These are phyloP conservation scores for Pythium rhizo-oryzae DNA, from an alignment of 352 stramenopile species.

Conservation along the genomic window DNA sequence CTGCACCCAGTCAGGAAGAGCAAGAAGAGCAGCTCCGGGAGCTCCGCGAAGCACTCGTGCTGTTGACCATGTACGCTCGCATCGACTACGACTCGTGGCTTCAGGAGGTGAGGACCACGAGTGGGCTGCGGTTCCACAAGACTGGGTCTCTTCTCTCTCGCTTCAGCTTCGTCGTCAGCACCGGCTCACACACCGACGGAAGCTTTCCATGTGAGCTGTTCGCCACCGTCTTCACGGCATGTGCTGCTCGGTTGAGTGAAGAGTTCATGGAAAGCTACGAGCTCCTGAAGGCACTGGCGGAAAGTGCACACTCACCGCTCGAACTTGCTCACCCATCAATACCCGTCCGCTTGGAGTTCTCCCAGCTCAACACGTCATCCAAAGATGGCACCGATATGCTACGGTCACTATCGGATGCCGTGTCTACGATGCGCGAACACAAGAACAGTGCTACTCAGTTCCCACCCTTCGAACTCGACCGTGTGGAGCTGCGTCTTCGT, in stretches of 20 bases:
- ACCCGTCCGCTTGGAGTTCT: conserved; percentile 14
- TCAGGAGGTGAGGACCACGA: not conserved
- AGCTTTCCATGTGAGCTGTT: not conserved
- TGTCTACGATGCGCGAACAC: not conserved
- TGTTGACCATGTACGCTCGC: conserved; percentile 12
- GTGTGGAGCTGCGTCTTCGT: conserved; percentile 11
- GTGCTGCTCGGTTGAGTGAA: not conserved
- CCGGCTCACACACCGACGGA: not conserved
- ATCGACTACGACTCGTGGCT: conserved; percentile 14
- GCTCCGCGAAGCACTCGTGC: conserved; percentile 14
- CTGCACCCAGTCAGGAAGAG: not conserved
- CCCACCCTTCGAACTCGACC: not conserved
- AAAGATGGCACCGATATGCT: not conserved
- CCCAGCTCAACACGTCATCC: not conserved
- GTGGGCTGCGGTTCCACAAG: conserved; percentile 7
- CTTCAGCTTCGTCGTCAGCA: conserved; percentile 9
- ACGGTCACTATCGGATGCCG: not conserved
- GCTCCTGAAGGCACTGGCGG: not conserved
- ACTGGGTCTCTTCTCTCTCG: not conserved
- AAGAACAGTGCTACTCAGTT: not conserved
- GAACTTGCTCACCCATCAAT: not conserved
- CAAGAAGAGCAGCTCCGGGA: not conserved
- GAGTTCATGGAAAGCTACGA: not conserved
- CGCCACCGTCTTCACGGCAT: not conserved
- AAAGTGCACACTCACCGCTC: not conserved